Conservation (phyloP, 2,329 filamentous ascomycete species). For the Ophiocordyceps camponoti-rufipedis region DNA sequence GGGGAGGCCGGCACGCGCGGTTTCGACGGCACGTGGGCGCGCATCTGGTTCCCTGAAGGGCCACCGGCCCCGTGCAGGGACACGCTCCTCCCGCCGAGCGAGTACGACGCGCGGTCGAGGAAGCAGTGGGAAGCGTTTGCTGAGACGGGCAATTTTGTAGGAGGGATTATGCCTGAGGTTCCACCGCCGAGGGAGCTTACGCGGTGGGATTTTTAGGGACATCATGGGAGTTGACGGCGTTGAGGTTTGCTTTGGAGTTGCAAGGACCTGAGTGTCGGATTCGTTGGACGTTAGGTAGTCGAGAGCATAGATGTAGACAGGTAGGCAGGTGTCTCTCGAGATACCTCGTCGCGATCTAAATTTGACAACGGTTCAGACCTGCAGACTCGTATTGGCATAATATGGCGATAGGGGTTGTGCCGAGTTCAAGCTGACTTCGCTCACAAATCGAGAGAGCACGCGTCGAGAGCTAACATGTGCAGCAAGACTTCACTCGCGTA, state of each 20-base stretch:
- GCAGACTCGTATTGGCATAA: too few relatives aligned
- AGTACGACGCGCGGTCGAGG: conserved; percentile 41
- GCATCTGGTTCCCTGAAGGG: conserved; percentile 58
- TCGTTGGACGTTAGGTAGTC: too few relatives aligned
- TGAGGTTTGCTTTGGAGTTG: too few relatives aligned
- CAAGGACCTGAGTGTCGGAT: too few relatives aligned
- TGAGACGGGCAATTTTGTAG: conserved; percentile 48
- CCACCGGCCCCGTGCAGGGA: conserved; percentile 44
- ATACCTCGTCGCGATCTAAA: too few relatives aligned
- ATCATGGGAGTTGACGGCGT: too few relatives aligned
- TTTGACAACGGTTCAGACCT: too few relatives aligned
- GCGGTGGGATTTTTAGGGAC: conserved; percentile 46
- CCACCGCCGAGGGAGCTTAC: conserved; percentile 66
- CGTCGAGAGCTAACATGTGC: neutral
- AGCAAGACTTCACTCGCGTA: neutral
- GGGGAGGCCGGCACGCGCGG: conserved; percentile 28
- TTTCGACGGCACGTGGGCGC: conserved; percentile 36
- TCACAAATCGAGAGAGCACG: too few relatives aligned
- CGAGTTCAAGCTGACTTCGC: too few relatives aligned
- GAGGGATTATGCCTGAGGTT: conserved; percentile 54
- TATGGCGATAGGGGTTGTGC: too few relatives aligned
- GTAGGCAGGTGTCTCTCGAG: too few relatives aligned
- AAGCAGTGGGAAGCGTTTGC: conserved; percentile 46
- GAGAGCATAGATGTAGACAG: too few relatives aligned
- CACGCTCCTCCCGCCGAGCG: conserved; percentile 37